A percentile compares a stretch with the other conserved stretches of the same genome.
These are phyloP conservation scores for Cryptococcus amylolentus DNA, from an alignment of 1,284 basidiomycete species.

Conservation along the genomic window DNA sequence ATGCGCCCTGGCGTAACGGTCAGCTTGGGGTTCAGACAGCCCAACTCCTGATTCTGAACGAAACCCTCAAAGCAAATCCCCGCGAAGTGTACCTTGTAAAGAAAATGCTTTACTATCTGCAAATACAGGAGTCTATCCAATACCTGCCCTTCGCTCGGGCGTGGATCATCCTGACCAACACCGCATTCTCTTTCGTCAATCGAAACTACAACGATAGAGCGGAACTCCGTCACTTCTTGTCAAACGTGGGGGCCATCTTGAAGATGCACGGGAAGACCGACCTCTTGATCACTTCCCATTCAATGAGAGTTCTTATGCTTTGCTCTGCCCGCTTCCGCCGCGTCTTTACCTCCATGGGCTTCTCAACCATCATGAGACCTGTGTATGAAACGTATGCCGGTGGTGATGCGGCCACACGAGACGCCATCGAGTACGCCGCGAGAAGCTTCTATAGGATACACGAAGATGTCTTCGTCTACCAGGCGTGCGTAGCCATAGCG, in stretches of 20 bases:
- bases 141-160: constrained; percentile 58
- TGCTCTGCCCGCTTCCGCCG: constrained; percentile 73
- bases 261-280: constrained; percentile 65
- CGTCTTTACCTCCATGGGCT: constrained; percentile 67
- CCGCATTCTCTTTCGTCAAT: constrained; percentile 70
- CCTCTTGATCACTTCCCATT: constrained; percentile 62
- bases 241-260: constrained; percentile 66
- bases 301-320: constrained; percentile 64
- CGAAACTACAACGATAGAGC: constrained; percentile 69
- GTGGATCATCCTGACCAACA: constrained; percentile 65
- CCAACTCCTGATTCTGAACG: constrained; percentile 66
- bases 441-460: constrained; percentile 72
- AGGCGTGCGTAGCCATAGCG: constrained; percentile 61
- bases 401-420: constrained; percentile 58
- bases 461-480: constrained; percentile 70
- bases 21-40: constrained; percentile 65
- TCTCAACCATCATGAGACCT: constrained; percentile 66
- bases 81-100: constrained; percentile 69
- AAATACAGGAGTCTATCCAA: constrained; percentile 32
- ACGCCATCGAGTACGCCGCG: constrained; percentile 67
- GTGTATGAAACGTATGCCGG: constrained; percentile 66
- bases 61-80: constrained; percentile 63
- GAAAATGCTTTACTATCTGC: constrained; percentile 64
- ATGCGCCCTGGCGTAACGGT: constrained; percentile 53
- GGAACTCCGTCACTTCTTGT: constrained; percentile 65